A percentile compares a stretch with the other conserved stretches of the same genome.
phyloP scores from a whole-genome alignment of 208 protist genomes.

The Lotmaria passim region DNA sequence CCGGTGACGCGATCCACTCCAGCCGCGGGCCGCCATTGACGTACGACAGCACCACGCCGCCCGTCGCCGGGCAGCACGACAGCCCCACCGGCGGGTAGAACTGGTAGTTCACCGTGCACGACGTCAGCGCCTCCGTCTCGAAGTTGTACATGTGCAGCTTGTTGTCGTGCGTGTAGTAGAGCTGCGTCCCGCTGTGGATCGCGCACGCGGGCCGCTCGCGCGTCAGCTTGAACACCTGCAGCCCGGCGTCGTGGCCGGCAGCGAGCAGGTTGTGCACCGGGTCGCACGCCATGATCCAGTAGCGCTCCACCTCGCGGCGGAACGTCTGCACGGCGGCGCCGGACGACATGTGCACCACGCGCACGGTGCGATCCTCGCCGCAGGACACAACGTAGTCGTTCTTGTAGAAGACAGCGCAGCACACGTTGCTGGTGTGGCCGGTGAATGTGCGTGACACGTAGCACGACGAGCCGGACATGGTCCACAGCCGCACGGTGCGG shows the following conservation, averaged over 20 bases:
- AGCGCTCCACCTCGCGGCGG: slow-evolving; percentile 96
- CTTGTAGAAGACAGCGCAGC: slow-evolving; percentile 96
- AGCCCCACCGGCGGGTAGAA: slow-evolving; percentile 60
- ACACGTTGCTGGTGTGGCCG: slow-evolving; percentile 98
- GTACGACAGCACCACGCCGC: slow-evolving; percentile 55
- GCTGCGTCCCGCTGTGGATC: slow-evolving; percentile 43
- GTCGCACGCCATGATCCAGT: slow-evolving; percentile 98
- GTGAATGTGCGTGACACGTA: slow-evolving; percentile 94
- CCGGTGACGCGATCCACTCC: slow-evolving; percentile 37
- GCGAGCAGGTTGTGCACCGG: slow-evolving; percentile 96
- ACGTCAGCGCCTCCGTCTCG: slow-evolving; percentile 30
- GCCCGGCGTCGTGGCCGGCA: slow-evolving; percentile 96
- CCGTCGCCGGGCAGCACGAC: slow-evolving; percentile 66
- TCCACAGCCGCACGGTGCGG: slow-evolving; percentile 96
- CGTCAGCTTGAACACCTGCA: slow-evolving; percentile 99
- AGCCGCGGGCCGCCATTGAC: slow-evolving; percentile 39
- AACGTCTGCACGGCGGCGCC: slow-evolving; percentile 83
- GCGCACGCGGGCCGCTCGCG: slow-evolving; percentile 93
- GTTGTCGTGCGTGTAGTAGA: slow-evolving; percentile 71
- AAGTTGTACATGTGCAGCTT: slow-evolving; percentile 59
- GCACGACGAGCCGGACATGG: slow-evolving; percentile 86
- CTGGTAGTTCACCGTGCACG: slow-evolving; percentile 28
- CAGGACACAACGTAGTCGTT: slow-evolving; percentile 98
- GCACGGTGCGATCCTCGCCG: slow-evolving; percentile 95
- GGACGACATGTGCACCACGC: slow-evolving; percentile 88